Evolutionary conservation across 2,329 filamentous ascomycete genomes (phyloP), one percentile per base, ranked within the genome.

Genomic region (Alternaria atra): DNA sequence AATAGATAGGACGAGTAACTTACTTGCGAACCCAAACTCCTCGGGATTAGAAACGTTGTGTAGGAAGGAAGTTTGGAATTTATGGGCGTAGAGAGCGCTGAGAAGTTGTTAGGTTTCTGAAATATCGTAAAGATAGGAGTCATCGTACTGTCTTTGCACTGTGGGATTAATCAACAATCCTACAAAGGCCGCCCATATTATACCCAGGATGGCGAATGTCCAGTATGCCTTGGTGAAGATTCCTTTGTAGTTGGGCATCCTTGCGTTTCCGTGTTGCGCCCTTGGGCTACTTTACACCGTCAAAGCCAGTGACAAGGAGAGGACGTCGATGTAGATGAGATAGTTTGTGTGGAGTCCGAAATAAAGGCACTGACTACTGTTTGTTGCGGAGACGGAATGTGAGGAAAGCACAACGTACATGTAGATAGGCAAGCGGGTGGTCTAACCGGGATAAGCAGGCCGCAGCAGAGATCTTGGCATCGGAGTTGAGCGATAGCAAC

Each of bases 61-160:
- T 86, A 88, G 93, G 76, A 85, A 87, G 3, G 87, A 83, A 3
- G 89, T 90, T 65, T 93, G 90, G 67, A 97, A 77, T 63, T 90
- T 91, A 79, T 98, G 90, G 29, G 90, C 89, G 76, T 98, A 99
- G 6, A 97, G 78, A 25, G 91, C 89, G 74, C 93, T 96, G n/a
- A 37, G 25, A 10, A 3, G 13, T 68, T 20, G 34, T 50, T 34
- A 34, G 56, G 34, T 44, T 55, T 20, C 20, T 20, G 20, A 20
- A 2, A 20, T 20, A 20, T 20, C 2, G n/a, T 54, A 20, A 25
- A 34, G 32, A 50, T 23, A 12, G 12, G 23, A 13, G 9, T 25
- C 13, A 37, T 79, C 89, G 80, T 84, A 97, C 93, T 94, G 89
- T 81, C 91, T 85, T 77, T 98, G 94, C 53, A 97, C 82, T 68